These are phyloP conservation scores for Lactarius akahatsu DNA, from an alignment of 768 basidiomycete species.

Conservation along the genomic window DNA sequence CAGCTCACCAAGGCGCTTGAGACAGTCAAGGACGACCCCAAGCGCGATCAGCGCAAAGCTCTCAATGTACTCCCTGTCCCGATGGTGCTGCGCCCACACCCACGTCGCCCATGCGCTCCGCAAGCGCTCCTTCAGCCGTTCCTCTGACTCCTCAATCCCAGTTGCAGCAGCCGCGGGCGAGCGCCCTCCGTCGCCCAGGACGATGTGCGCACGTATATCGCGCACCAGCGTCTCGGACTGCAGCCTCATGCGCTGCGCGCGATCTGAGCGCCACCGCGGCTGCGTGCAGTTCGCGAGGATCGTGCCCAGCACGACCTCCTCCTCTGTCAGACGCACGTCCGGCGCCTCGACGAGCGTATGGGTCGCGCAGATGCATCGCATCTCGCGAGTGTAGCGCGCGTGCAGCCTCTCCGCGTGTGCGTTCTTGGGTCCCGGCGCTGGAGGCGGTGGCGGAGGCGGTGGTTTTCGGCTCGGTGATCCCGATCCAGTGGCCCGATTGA, in stretches of 20 bases:
- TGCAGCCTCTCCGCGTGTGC: constrained; percentile 38
- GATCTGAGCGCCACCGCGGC: constrained; percentile 55
- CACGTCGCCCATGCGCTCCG: constrained; percentile 64
- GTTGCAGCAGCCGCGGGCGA: too few relatives aligned
- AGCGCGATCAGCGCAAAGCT: constrained; percentile 73
- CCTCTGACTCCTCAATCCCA: constrained; percentile 26
- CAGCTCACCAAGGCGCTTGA: constrained; percentile 8
- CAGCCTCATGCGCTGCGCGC: constrained; percentile 60
- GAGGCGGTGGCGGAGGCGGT: too few relatives aligned
- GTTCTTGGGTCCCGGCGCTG: neutral
- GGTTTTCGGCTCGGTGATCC: neutral
- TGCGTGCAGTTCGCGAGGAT: constrained; percentile 71
- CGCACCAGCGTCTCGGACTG: constrained; percentile 55
- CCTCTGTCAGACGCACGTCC: constrained; percentile 58
- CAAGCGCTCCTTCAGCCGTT: constrained; percentile 43
- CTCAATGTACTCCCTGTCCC: constrained; percentile 36
- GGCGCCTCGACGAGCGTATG: constrained; percentile 61
- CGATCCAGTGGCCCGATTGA: neutral
- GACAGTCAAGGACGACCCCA: constrained; percentile 31
- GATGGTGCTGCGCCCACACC: constrained; percentile 49
- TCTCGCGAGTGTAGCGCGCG: constrained; percentile 57
- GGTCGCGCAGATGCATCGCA: constrained; percentile 65
- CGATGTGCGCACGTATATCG: constrained; percentile 46
- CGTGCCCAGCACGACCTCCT: constrained; percentile 74
- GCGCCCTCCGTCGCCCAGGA: neutral